A percentile compares a stretch with the other conserved stretches of the same genome.
phyloP scores from a whole-genome alignment of 768 basidiomycete genomes.

The Mycena amicta region DNA sequence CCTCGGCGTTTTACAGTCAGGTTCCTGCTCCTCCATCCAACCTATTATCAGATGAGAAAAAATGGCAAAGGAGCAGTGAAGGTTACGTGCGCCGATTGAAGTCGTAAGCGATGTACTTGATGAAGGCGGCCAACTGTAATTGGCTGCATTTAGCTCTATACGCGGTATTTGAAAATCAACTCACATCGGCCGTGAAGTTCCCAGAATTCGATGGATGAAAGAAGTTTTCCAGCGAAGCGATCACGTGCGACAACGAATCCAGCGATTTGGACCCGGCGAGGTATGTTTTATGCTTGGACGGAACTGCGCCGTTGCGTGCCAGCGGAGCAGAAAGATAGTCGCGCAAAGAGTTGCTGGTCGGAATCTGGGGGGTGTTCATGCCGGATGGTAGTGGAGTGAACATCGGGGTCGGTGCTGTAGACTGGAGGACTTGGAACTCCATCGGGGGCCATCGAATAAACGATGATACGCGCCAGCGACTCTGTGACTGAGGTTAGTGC shows the following conservation, averaged over 20 bases:
- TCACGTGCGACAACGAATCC: constrained; percentile 81
- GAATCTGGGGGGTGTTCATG: constrained; percentile 56
- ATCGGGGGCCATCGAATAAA: constrained; percentile 85
- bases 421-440: constrained; percentile 56
- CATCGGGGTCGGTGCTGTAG: constrained; percentile 70
- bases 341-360: constrained; percentile 42
- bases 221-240: constrained; percentile 87
- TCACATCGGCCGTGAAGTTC: constrained; percentile 75
- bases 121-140: constrained; percentile 83
- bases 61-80: not conserved
- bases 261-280: constrained; percentile 85
- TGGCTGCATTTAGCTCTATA: no score
- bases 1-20: constrained; percentile 79
- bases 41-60: constrained; percentile 39
- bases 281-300: constrained; percentile 52
- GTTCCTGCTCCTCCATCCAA: constrained; percentile 77
- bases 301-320: constrained; percentile 25
- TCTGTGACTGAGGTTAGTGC: constrained; percentile 51
- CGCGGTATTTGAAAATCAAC: constrained; percentile 28
- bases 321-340: constrained; percentile 66
- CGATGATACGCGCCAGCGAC: constrained; percentile 81
- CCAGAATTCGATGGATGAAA: constrained; percentile 92
- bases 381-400: constrained; percentile 73
- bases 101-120: constrained; percentile 81
- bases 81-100: constrained; percentile 71